Evolutionary conservation across 176 grass and related monocot species (phyloP), one percentile per base, ranked within the genome.

Genomic region (Guadua angustifolia): DNA sequence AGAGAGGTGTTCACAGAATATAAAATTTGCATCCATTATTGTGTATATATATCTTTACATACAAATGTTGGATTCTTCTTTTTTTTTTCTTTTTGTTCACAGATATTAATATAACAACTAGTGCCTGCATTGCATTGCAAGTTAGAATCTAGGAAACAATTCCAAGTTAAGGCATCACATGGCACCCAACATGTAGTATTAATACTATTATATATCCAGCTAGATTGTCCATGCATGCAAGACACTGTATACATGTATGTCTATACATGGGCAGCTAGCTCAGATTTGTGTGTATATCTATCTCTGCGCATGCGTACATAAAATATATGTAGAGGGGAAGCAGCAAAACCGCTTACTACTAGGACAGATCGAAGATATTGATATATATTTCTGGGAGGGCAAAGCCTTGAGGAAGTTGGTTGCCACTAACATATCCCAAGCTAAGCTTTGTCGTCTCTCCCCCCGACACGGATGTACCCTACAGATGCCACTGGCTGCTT

Each of bases 141-240:
- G 65, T 88, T 85, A 79, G 90, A 93, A 93, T 94, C 90, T 88
- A 93, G 88, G 92, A 93, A 93, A 91, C 92, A 90, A 89, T 83
- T 81, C 84, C 78, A 89, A 84, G 69, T 44, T 87, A 87, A 77
- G 83, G 75, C 75, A 60, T 92, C 89, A 92, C 88, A 94, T 97
- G 87, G 89, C 66, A 72, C 59, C 84, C 73, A 66, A 77, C 83
- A 72, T 78, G 71, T 80, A 89, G 17, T 78, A 90, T 78, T 36
- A 36, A 36, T 36, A 36, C 29, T 29, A 86, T 71, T 86, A 89
- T 86, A 68, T 89, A 46, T 85, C 63, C 66, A 82, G 77, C 88
- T 85, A 81, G 88, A 77, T 89, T 89, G 83, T 57, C 59, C 59
- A 44, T 74, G 84, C 59, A 74, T n/a, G n/a, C n/a, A n/a, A n/a